phyloP scores from a whole-genome alignment of 2,329 filamentous ascomycete species.

The Trichophyton mentagrophytes region DNA sequence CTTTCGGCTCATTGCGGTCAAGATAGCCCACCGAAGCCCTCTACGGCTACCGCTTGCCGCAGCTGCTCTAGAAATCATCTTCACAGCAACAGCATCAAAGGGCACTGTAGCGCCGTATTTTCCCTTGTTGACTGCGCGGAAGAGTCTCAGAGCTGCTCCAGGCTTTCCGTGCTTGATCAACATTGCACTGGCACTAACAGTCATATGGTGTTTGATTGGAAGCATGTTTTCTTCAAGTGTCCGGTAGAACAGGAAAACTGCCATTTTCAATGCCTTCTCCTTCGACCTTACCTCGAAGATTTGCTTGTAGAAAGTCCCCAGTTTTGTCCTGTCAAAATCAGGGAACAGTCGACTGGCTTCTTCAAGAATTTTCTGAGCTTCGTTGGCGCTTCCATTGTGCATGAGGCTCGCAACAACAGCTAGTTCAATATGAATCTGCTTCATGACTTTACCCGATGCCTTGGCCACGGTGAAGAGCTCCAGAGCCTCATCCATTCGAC shows the following conservation, averaged over 20 bases:
- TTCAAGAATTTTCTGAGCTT: constrained; percentile 24
- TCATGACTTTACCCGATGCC: constrained; percentile 20
- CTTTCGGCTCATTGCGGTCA: constrained; percentile 25
- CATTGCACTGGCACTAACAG: constrained; percentile 18
- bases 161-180: constrained; percentile 19
- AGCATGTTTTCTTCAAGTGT: constrained; percentile 22
- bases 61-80: constrained; percentile 28
- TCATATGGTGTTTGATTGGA: constrained; percentile 27
- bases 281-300: constrained; percentile 18
- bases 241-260: constrained; percentile 29
- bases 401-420: constrained; percentile 27
- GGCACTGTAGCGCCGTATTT: constrained; percentile 22
- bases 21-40: constrained; percentile 31
- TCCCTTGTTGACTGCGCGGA: constrained; percentile 27
- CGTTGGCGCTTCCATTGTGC: constrained; percentile 19
- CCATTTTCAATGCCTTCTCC: constrained; percentile 23
- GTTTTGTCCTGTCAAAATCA: constrained; percentile 15
- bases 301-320: constrained; percentile 27
- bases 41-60: constrained; percentile 19
- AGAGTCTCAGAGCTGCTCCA: constrained; percentile 22
- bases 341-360: constrained; percentile 20
- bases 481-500: constrained; percentile 23
- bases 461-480: constrained; percentile 21
- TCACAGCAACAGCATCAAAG: constrained; percentile 28
- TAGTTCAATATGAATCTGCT: constrained; percentile 25